Evolutionary conservation across 1,284 basidiomycete species (phyloP).

Genomic region (Apiotrichum akiyoshidainum): DNA sequence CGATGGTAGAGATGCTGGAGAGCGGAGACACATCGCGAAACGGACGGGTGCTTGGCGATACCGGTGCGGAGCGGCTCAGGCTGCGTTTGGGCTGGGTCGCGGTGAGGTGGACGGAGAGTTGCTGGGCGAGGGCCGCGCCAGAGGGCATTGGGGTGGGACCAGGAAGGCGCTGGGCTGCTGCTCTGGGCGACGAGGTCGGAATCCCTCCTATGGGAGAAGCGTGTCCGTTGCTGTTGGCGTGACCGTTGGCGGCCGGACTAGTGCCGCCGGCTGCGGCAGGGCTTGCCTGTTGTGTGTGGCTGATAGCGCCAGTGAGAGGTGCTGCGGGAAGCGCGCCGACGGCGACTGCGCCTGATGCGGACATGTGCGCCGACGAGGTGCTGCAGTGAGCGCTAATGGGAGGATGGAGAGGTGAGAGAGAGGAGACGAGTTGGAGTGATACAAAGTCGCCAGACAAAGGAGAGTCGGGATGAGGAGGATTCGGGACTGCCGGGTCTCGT

Average conservation of each 20-base stretch:
- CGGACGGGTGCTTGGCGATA: slow-evolving; percentile 10
- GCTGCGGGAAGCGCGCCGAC: neutral
- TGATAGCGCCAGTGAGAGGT: neutral
- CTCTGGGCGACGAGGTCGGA: neutral
- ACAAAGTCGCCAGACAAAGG: too few relatives aligned
- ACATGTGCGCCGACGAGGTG: neutral
- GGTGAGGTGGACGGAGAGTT: slow-evolving; percentile 1
- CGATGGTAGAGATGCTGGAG: slow-evolving; percentile 15
- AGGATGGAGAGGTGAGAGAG: too few relatives aligned
- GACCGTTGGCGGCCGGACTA: neutral
- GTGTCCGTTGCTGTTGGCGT: neutral
- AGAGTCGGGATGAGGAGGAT: too few relatives aligned
- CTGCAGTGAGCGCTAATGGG: neutral
- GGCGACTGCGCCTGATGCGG: too few relatives aligned
- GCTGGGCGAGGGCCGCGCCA: neutral
- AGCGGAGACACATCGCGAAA: slow-evolving; percentile 11
- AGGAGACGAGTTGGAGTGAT: too few relatives aligned
- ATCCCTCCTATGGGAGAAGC: neutral
- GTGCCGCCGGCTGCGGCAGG: too few relatives aligned
- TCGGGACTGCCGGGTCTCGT: too few relatives aligned
- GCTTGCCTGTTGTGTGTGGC: too few relatives aligned
- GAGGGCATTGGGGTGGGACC: neutral
- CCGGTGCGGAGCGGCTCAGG: slow-evolving; percentile 12
- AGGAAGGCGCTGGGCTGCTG: neutral
- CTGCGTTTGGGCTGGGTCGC: neutral